Evolutionary conservation across 306 rosid species (phyloP), one percentile per base, ranked within the genome.

Genomic region (Senna siamea): DNA sequence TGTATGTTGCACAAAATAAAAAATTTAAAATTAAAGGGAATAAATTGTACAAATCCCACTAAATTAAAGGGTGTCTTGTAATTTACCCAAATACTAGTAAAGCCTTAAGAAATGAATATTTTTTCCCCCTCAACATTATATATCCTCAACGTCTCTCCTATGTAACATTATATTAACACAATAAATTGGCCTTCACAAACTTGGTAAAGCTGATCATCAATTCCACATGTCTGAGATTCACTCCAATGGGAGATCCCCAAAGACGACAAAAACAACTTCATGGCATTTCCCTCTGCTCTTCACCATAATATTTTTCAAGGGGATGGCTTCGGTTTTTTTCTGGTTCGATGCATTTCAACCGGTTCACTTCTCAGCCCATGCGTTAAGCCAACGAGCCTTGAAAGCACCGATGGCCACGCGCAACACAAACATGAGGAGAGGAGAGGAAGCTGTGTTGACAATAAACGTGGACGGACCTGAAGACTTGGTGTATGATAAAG

Each of bases 401-500:
- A 1, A 13, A 2, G 85, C 74, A 6, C 86, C 85, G 0, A 10
- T n/a, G n/a, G n/a, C n/a, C n/a, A n/a, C 64, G 1, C 77, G 68
- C 11, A 87, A 88, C 72, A 53, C 20, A 0, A 70, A 17, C 34
- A 66, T 85, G 83, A 78, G 65, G 5, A 8, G 22, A 51, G 89
- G 68, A 2, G 73, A 88, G 6, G 89, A 86, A 73, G 10, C 5
- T 6, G 2, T 93, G 19, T 92, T 67, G 1, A 28, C 26, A 55
- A 0, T 23, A n/a, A n/a, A n/a, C n/a, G n/a, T 90, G 81, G 6
- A 0, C 20, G 89, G 74, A 2, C 85, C 92, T 0, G 92, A 93
- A 37, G 96, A 89, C 66, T 26, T 93, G 12, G 76, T 79, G 14
- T 87, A 83, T 15, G 87, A 90, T 40, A 37, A 83, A 1, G 55